Evolutionary conservation across 139 green algal genomes (phyloP).

Genomic region (Pleodorina starrii): DNA sequence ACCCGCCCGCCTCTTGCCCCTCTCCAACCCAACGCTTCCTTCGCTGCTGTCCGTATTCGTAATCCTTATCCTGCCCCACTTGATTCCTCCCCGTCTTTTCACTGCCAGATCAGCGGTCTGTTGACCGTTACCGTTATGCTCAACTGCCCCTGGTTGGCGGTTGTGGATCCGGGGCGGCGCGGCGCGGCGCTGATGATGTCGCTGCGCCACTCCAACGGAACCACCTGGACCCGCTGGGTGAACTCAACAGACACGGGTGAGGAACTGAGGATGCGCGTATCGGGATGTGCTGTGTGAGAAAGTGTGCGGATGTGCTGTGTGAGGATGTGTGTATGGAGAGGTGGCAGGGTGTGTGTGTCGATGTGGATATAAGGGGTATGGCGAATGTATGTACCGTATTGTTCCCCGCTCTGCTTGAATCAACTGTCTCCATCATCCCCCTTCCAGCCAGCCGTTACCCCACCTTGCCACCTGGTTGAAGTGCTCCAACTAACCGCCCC

Average conservation of each 20-base stretch:
- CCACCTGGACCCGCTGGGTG: not conserved
- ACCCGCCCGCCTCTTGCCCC: no score
- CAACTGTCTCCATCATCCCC: no score
- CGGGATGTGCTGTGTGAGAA: not conserved
- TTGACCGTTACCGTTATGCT: slow-evolving; percentile 20
- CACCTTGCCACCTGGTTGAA: no score
- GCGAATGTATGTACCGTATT: no score
- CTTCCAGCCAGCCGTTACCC: no score
- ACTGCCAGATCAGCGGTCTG: not conserved
- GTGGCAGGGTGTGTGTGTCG: not conserved
- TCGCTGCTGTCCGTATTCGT: no score
- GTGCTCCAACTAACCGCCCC: no score
- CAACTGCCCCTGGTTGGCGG: slow-evolving; percentile 28
- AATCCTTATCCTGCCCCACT: no score
- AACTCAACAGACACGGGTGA: not conserved
- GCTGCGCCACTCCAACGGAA: slow-evolving; percentile 1
- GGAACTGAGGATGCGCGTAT: not conserved
- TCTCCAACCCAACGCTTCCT: no score
- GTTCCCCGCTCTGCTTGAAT: no score
- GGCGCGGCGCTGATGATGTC: slow-evolving; percentile 3
- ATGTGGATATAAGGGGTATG: not conserved
- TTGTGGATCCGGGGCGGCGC: not conserved
- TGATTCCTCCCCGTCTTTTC: not conserved
- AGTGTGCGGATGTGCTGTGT: not conserved
- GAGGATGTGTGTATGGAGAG: not conserved